Evolutionary conservation across 148 eudicot genomes (phyloP), one percentile per base, ranked within the genome.

Genomic region (Hydrangea macrophylla): DNA sequence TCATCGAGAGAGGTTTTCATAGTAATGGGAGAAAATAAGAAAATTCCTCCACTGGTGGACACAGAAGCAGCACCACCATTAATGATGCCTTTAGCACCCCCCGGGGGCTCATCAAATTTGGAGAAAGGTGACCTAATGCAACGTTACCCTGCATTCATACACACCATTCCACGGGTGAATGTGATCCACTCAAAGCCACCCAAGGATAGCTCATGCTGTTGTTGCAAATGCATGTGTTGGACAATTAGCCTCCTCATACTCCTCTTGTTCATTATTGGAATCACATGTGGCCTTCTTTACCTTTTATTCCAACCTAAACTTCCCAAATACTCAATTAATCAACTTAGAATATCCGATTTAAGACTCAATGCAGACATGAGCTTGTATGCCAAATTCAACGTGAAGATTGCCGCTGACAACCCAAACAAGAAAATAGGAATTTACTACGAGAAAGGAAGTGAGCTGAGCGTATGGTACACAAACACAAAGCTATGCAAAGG

Each of bases 371-470:
- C 77, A 2, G 98, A 88, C 79, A 69, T 86, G 30, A 88, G 88
- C 76, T 86, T 93, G 53, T 86, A 86, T 36, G 92, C 96, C n/a
- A 79, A 64, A 78, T 93, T 93, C 62, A 68, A 88, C 10, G 90
- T 93, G 15, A 79, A 74, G 68, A 83, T 92, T 74, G 86, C 90
- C 0, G 92, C 94, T 0, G 54, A 69, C 1, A 93, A 93, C 78
- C 90, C 92, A 0, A 93, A 93, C 74, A 72, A 90, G 58, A 88
- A 93, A 44, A 88, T 90, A 10, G 98, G 95, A 17, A 93, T 93
- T 13, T 88, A 83, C 78, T 93, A 90, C 55, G 81, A 84, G 58
- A 82, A 80, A 70, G 95, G 95, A 48, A 90, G 96, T 60, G 80
- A 75, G 33, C 69, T 90, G 63, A 85, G 90, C 11, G 95, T 86